Base-by-base conservation (phyloP, 2,329 filamentous ascomycete genomes). In the Xylariaceae sp. region DNA sequence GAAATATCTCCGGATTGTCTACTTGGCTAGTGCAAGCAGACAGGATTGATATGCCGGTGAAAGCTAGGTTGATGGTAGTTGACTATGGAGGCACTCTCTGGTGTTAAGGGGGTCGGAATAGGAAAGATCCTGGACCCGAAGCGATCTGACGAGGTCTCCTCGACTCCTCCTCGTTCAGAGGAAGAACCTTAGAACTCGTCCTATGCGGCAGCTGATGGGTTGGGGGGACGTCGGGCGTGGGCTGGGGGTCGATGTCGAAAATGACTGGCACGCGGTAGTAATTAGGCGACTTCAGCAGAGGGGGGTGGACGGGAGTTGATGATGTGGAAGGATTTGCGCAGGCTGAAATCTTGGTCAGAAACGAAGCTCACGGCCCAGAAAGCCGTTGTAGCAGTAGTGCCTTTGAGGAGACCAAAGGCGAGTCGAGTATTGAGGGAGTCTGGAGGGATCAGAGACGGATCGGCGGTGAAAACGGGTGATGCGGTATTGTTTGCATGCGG, bases 101-200 rank as follows among this genome's bases (percentile, higher is more conserved):
- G 72, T 87, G 78, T 91, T 97, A 97, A 73, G 94, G 94, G 75
- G 94, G 94, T 84, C 90, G 89, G 81, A 94, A 96, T 76, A 86
- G 88, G 79, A 92, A 96, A 77, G 87, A 88, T 80, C 90, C 89
- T 82, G 90, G 88, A 86, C 87, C 90, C 82, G 89, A 82, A 81
- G 81, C 87, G 82, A 87, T 86, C 84, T 89, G 89, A 87, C 90
- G 88, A 90, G 89, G 90, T 88, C 90, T 93, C 88, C 88, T 90
- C 89, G 91, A 96, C 90, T 94, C 94, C 95, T 93, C 94, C 94
- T 92, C 93, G 75, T 79, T 80, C 79, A 94, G 93, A 96, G 92
- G 93, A 97, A 97, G 93, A 96, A 92, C 88, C 89, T 86, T 83
- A 84, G 84, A 87, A 87, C 84, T 84, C 86, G 88, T 95, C 89